These are phyloP conservation scores for Dioscorea cayenensis DNA, from an alignment of 116 monocot genomes.

Conservation along the genomic window DNA sequence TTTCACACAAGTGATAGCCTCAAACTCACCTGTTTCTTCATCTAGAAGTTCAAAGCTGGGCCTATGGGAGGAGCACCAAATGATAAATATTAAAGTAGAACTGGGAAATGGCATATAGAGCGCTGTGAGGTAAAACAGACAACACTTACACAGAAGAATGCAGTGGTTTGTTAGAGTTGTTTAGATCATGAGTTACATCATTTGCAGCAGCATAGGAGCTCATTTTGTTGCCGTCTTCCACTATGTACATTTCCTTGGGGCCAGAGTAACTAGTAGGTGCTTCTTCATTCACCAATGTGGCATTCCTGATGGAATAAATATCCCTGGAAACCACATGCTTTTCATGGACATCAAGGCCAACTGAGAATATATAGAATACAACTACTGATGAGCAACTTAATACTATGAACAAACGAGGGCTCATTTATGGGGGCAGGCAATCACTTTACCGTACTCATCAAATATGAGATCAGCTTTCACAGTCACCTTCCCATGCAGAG, in stretches of 20 bases:
- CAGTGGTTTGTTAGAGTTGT: slow-evolving; percentile 8
- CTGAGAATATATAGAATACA: slow-evolving; percentile 28
- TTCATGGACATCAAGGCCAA: slow-evolving; percentile 81
- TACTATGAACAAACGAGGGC: background rate
- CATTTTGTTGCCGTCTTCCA: slow-evolving; percentile 38
- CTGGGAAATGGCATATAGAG: too few relatives aligned
- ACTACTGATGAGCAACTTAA: slow-evolving; percentile 2
- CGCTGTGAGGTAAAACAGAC: background rate
- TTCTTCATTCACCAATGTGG: slow-evolving; percentile 5
- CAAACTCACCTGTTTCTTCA: slow-evolving; percentile 56
- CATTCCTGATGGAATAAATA: slow-evolving; percentile 14
- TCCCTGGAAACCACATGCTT: slow-evolving; percentile 51
- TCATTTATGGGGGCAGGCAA: background rate
- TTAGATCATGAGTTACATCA: slow-evolving; percentile 12
- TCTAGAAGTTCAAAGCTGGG: slow-evolving; percentile 74
- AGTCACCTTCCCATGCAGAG: slow-evolving; percentile 62
- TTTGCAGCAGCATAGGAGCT: slow-evolving; percentile 11
- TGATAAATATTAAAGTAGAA: background rate
- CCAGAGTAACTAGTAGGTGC: slow-evolving; percentile 17
- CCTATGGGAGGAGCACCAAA: slow-evolving; percentile 24
- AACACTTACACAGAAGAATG: slow-evolving; percentile 39
- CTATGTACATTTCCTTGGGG: slow-evolving; percentile 45
- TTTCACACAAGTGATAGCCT: background rate
- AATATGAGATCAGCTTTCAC: slow-evolving; percentile 79
- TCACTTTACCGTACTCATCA: slow-evolving; percentile 82